Conservation (phyloP, 805 yeast genomes). For the Yamadazyma tumulicola region DNA sequence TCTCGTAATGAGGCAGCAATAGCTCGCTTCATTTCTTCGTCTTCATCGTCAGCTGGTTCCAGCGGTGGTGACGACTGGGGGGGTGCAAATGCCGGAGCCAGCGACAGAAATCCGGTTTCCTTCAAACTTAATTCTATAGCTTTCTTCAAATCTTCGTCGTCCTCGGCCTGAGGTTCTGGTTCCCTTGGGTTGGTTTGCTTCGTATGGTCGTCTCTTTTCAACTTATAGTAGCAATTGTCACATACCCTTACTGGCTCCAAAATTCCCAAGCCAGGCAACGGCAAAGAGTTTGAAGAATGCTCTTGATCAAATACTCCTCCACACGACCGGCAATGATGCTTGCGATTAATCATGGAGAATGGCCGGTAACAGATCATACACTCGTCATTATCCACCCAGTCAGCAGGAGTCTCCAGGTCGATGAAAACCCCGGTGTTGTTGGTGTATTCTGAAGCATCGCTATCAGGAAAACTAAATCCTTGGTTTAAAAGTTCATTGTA, state of each 20-base stretch:
- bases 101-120: slow-evolving; percentile 37
- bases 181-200: neutral
- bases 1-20: slow-evolving; percentile 88
- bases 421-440: slow-evolving; percentile 48
- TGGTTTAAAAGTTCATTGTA: slow-evolving; percentile 59
- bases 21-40: slow-evolving; percentile 86
- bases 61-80: slow-evolving; percentile 12
- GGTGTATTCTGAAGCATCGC: slow-evolving; percentile 19
- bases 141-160: slow-evolving; percentile 69
- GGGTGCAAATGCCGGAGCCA: slow-evolving; percentile 22
- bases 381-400: slow-evolving; percentile 93
- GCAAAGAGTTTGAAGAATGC: slow-evolving; percentile 71
- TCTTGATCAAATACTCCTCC: slow-evolving; percentile 90
- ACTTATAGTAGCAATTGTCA: slow-evolving; percentile 63
- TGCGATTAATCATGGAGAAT: slow-evolving; percentile 79
- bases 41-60: slow-evolving; percentile 47
- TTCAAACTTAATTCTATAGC: slow-evolving; percentile 79
- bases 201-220: slow-evolving; percentile 4
- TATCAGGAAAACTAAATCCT: slow-evolving; percentile 65
- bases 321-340: slow-evolving; percentile 96
- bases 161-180: slow-evolving; percentile 30
- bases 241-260: slow-evolving; percentile 90
- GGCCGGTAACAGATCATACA: slow-evolving; percentile 89
- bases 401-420: slow-evolving; percentile 92
- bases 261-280: slow-evolving; percentile 82